These are phyloP conservation scores for Aspergillus terreus DNA, from an alignment of 2,329 filamentous ascomycete genomes.

Conservation along the genomic window DNA sequence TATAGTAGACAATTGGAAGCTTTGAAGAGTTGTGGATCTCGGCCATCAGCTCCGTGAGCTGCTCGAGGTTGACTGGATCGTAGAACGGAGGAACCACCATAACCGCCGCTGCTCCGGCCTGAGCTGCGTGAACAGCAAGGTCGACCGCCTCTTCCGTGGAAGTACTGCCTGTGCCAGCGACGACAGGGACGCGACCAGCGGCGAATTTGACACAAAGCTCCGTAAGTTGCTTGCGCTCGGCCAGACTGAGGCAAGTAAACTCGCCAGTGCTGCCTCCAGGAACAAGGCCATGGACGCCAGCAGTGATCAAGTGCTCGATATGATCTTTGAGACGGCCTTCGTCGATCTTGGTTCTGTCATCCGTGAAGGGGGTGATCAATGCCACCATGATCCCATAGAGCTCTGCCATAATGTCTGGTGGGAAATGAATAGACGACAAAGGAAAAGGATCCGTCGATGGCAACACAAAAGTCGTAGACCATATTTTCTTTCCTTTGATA, in stretches of 20 bases:
- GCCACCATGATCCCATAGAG: slow-evolving; percentile 47
- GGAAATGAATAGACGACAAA: not conserved
- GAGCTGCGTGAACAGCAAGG: slow-evolving; percentile 38
- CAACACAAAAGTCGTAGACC: not conserved
- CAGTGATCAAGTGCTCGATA: slow-evolving; percentile 44
- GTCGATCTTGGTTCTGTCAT: slow-evolving; percentile 43
- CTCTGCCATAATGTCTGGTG: slow-evolving; percentile 11
- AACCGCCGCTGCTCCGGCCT: slow-evolving; percentile 39
- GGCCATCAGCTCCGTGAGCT: slow-evolving; percentile 38
- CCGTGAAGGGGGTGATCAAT: slow-evolving; percentile 47
- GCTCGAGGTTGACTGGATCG: slow-evolving; percentile 40
- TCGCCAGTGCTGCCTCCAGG: slow-evolving; percentile 51
- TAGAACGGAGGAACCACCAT: slow-evolving; percentile 53
- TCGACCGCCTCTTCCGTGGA: slow-evolving; percentile 42
- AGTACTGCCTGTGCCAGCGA: slow-evolving; percentile 38
- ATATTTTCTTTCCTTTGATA: not conserved
- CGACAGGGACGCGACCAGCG: slow-evolving; percentile 24
- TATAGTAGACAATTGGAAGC: slow-evolving; percentile 50
- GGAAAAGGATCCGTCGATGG: not conserved
- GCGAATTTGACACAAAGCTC: slow-evolving; percentile 29
- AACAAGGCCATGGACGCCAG: slow-evolving; percentile 49
- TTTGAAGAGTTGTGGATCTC: slow-evolving; percentile 41
- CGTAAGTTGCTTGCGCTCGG: slow-evolving; percentile 46
- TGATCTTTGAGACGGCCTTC: slow-evolving; percentile 38
- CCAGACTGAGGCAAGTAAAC: slow-evolving; percentile 43